A percentile compares a stretch with the other conserved stretches of the same genome.
Conservation (phyloP, 352 stramenopile genomes). For the Aphanomyces stellatus region DNA sequence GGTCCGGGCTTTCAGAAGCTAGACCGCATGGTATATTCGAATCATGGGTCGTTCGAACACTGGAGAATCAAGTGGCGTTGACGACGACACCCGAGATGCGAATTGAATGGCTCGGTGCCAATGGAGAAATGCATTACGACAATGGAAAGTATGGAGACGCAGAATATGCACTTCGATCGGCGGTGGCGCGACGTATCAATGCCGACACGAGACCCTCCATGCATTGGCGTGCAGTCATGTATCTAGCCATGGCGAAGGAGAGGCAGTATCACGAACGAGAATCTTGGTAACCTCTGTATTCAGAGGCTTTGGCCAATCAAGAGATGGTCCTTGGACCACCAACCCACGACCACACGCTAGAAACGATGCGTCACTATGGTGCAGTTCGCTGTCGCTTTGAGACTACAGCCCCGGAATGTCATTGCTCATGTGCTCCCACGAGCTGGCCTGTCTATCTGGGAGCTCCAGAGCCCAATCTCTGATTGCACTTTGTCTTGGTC, state of each 20-base stretch:
- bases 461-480: no score
- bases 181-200: neutral
- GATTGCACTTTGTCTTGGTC: no score
- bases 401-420: no score
- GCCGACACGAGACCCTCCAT: neutral
- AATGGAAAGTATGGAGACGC: neutral
- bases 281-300: neutral
- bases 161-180: neutral
- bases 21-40: neutral
- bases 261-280: neutral
- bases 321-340: no score
- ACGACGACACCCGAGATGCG: neutral
- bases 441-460: no score
- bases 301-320: neutral
- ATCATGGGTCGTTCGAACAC: neutral
- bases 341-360: no score
- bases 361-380: no score
- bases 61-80: neutral
- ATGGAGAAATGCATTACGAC: neutral
- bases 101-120: neutral
- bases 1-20: no score
- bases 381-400: no score
- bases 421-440: no score
- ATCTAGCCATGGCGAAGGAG: neutral
- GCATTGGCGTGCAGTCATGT: neutral